Conservation (phyloP, 2,329 filamentous ascomycete species). For the Fusarium vanettenii region DNA sequence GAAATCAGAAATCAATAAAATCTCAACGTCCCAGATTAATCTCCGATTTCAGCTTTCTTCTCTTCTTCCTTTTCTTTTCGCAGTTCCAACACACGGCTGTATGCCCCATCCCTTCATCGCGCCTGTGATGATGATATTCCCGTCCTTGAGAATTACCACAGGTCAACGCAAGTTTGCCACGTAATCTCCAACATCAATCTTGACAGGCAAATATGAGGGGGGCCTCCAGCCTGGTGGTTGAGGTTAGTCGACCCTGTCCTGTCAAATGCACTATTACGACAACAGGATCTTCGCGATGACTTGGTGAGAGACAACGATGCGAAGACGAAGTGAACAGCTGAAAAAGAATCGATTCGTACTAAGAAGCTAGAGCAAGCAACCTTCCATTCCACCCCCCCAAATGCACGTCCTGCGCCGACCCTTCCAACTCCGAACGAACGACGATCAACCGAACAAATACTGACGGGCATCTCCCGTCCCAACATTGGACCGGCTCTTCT, state of each 20-base stretch:
- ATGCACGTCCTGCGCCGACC: neutral
- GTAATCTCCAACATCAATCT: neutral
- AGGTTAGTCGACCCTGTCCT: neutral
- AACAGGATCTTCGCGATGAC: neutral
- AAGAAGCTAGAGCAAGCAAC: neutral
- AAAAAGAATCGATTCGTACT: neutral
- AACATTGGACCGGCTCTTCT: constrained; percentile 4
- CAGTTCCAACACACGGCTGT: too few species aligned
- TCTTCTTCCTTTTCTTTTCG: neutral
- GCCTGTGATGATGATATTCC: too few species aligned
- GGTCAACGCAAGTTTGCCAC: neutral
- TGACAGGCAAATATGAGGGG: neutral
- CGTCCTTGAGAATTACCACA: neutral
- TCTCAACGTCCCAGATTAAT: neutral
- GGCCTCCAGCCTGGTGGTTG: neutral
- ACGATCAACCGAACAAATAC: constrained; percentile 17
- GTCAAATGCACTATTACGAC: neutral
- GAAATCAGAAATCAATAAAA: constrained; percentile 2
- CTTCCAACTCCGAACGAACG: neutral
- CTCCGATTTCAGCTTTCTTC: too few species aligned
- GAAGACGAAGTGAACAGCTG: neutral
- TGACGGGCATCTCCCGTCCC: neutral
- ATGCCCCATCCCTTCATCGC: neutral
- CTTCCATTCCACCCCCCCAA: neutral
- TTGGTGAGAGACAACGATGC: neutral